Evolutionary conservation across 371 early-diverging fungal species (phyloP).

Genomic region (Mortierella sp.): DNA sequence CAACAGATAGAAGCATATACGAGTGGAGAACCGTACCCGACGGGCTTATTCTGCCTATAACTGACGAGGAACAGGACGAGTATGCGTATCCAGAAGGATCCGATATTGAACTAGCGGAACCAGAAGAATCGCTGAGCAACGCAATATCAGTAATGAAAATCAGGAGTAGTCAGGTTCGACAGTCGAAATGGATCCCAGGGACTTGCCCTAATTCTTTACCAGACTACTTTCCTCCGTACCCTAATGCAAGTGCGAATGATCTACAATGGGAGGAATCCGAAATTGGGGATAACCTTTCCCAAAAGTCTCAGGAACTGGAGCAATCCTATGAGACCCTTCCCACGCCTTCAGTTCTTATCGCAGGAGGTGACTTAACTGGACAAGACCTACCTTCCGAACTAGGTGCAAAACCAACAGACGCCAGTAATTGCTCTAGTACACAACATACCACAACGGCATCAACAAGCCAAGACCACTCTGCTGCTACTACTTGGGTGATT

Average conservation of each 20-base stretch:
- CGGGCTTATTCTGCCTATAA: constrained; percentile 41
- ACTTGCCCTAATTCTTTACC: constrained; percentile 39
- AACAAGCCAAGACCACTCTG: too few relatives aligned
- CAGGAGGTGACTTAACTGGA: too few relatives aligned
- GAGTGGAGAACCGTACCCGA: constrained; percentile 47
- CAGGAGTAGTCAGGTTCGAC: too few relatives aligned
- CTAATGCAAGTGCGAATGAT: neutral
- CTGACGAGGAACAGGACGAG: constrained; percentile 50
- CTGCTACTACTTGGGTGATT: too few relatives aligned
- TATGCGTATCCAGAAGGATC: constrained; percentile 49
- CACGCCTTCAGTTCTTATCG: too few relatives aligned
- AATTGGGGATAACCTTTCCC: neutral
- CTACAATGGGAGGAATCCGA: constrained; percentile 12
- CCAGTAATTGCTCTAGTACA: neutral
- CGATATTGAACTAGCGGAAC: constrained; percentile 11
- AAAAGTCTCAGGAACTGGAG: too few relatives aligned
- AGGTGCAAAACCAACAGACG: neutral
- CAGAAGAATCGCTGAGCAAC: too few relatives aligned
- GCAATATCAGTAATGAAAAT: too few relatives aligned
- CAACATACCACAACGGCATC: neutral
- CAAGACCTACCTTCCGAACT: too few relatives aligned
- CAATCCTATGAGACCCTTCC: too few relatives aligned
- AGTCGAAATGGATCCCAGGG: constrained; percentile 41
- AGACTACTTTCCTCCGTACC: constrained; percentile 45
- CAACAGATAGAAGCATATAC: constrained; percentile 16